Base-by-base conservation (phyloP, 2,329 filamentous ascomycete genomes). In the Aspergillus clavatus region DNA sequence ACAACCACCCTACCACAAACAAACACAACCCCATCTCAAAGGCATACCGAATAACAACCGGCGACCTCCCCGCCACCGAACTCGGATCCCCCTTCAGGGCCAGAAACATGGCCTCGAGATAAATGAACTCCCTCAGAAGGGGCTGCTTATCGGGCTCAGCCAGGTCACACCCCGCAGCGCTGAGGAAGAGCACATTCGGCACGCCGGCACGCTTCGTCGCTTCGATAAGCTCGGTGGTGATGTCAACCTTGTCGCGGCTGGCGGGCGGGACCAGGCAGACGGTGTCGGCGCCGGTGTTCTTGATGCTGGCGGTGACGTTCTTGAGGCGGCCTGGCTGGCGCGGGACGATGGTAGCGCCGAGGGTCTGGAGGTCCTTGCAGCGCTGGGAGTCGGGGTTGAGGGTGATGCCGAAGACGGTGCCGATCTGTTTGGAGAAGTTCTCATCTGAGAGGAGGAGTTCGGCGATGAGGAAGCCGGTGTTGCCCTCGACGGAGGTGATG, bases 381-480 rank as follows among this genome's bases (percentile, higher is more conserved):
- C 61, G 63, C 7, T 61, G 52, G 12, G 65, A 58, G 5, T 61
- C 45, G 0, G 73, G 69, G 39, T 77, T 45, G 1, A 76, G 54
- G 4, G 69, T 43, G 5, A 78, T 60, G 8, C 68, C 70, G 21
- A 61, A 64, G 29, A 79, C 57, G 10, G 65, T 67, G 50, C 63
- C 60, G 49, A 75, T 56, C 45, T 71, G 67, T 19, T 59, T 58
- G 11, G 62, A 65, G 63, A 78, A 77, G 18, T 68, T 60, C 23
- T 46, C 35, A 3, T 74, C 54, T 18, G 64, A 70, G 41, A 77
- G 68, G 33, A 77, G 64, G 5, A 77, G 65, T 52, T 78, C 72
- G 29, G 72, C 71, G 51, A 78, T 76, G 46, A 72, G 61, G 50
- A 73, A 76, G 50, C 74, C 75, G 3, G 73, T 77, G 43, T 77